Evolutionary conservation across 1,284 basidiomycete species (phyloP), one percentile per base, ranked within the genome.

Genomic region (Ganoderma resinaceum): DNA sequence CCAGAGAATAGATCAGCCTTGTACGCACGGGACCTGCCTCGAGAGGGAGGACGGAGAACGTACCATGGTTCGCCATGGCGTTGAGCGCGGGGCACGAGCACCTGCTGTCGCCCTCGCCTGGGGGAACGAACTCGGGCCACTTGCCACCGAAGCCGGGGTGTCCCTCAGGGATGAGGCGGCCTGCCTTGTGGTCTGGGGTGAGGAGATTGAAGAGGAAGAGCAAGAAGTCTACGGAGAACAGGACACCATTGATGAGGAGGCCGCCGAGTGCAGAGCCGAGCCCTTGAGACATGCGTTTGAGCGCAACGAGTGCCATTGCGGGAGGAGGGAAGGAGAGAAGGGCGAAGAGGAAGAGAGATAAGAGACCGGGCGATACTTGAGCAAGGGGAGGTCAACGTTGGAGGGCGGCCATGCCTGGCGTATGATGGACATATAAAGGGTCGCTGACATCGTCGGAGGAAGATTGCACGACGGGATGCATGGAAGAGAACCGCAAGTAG

Each of bases 61-160:
- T 69, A 91, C 91, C 91, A 68, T 92, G 91, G 77, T 92, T 92
- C 7, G 91, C 90, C 85, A 94, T 82, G 0, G 91, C 89, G 73
- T 94, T 94, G 69, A 94, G 77, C 2, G 85, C 89, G 2, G 92
- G 92, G 72, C 92, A 94, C 6, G 87, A 84, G 72, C 86, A 87
- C 7, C 92, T 82, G 73, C 91, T 92, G 72, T 93, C 91, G 0
- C 85, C 86, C 26, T 87, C 83, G 69, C 78, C 80, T 0, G 91
- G 86, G 3, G 88, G 77, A 1, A 83, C 78, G 73, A 83, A 93
- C 71, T 88, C 85, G 0, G 92, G 91, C 92, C 92, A 94, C 62
- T 84, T 78, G 0, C 92, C 91, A n/a, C 81, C 85, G 63, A 81
- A 84, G 0, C 92, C 92, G 2, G 87, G 84, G 61, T 83, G 79